Evolutionary conservation across 768 basidiomycete genomes (phyloP).

Genomic region (Chiua virens): DNA sequence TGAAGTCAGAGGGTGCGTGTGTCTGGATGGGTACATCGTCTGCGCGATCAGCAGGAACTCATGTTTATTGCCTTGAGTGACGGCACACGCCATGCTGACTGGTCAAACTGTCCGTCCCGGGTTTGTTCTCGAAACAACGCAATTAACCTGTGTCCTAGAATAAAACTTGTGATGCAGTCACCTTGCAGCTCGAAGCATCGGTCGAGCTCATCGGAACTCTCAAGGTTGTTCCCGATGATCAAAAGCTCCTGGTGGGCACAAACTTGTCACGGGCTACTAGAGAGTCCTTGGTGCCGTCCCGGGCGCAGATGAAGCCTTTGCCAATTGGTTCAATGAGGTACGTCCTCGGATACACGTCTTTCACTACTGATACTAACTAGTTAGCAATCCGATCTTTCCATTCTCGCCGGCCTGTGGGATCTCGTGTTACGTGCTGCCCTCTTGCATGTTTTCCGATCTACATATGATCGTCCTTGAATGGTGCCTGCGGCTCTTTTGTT

Average conservation of each 20-base stretch:
- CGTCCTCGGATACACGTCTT: background rate
- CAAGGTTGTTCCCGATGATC: slow-evolving; percentile 86
- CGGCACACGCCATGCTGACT: slow-evolving; percentile 89
- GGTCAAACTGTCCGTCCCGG: slow-evolving; percentile 66
- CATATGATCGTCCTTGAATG: too few relatives aligned
- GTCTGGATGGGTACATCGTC: slow-evolving; percentile 94
- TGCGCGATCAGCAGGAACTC: slow-evolving; percentile 89
- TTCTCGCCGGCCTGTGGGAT: slow-evolving; percentile 90
- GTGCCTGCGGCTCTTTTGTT: too few relatives aligned
- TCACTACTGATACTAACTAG: background rate
- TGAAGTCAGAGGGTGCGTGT: slow-evolving; percentile 80
- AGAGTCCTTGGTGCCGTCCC: slow-evolving; percentile 82
- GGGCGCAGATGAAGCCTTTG: slow-evolving; percentile 89
- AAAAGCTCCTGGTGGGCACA: slow-evolving; percentile 88
- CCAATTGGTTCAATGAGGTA: slow-evolving; percentile 88
- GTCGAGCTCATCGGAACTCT: slow-evolving; percentile 86
- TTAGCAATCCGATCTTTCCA: slow-evolving; percentile 82
- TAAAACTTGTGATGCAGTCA: slow-evolving; percentile 89
- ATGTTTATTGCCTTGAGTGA: slow-evolving; percentile 93
- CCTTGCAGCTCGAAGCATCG: slow-evolving; percentile 85
- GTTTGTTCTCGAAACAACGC: background rate
- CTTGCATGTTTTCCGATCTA: slow-evolving; percentile 78
- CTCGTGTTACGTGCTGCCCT: slow-evolving; percentile 86
- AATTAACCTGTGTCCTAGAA: slow-evolving; percentile 45
- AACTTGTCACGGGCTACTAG: slow-evolving; percentile 94